These are phyloP conservation scores for Magnusiomyces paraingens DNA, from an alignment of 1,139 yeast genomes.

Conservation along the genomic window DNA sequence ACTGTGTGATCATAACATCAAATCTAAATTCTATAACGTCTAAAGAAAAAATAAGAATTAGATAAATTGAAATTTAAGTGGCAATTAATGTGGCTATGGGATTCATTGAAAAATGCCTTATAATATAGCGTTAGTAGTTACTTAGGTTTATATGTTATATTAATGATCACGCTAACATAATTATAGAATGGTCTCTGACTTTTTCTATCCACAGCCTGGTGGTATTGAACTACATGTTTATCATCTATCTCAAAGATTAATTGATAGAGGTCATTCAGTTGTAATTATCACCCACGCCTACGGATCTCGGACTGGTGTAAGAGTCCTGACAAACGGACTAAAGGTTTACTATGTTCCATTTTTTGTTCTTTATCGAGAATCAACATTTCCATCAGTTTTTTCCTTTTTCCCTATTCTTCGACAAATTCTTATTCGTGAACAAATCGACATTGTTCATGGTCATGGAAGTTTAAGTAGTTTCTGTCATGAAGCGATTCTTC, in stretches of 20 bases:
- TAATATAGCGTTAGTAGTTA: constrained; percentile 40
- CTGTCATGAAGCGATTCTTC: constrained; percentile 85
- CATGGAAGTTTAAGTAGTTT: constrained; percentile 86
- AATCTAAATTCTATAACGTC: background rate
- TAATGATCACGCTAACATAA: background rate
- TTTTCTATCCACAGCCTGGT: constrained; percentile 97
- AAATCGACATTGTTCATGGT: constrained; percentile 85
- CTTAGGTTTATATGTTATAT: constrained; percentile 1
- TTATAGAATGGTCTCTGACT: constrained; percentile 76
- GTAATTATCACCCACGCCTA: constrained; percentile 85
- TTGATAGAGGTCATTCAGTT: constrained; percentile 86
- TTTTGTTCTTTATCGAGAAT: constrained; percentile 68
- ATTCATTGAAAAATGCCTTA: constrained; percentile 28
- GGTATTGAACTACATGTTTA: constrained; percentile 96
- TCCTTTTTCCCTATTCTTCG: constrained; percentile 80
- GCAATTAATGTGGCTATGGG: background rate
- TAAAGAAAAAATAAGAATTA: background rate
- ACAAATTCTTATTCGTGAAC: constrained; percentile 78
- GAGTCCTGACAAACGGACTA: constrained; percentile 80
- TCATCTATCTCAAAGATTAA: constrained; percentile 72
- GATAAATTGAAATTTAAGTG: background rate
- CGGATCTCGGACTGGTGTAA: constrained; percentile 70
- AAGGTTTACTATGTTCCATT: constrained; percentile 91
- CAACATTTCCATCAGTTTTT: constrained; percentile 85
- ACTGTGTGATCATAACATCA: no score